A percentile compares a stretch with the other conserved stretches of the same genome.
Conservation (phyloP, 768 basidiomycete species). For the Termitomyces sp. region DNA sequence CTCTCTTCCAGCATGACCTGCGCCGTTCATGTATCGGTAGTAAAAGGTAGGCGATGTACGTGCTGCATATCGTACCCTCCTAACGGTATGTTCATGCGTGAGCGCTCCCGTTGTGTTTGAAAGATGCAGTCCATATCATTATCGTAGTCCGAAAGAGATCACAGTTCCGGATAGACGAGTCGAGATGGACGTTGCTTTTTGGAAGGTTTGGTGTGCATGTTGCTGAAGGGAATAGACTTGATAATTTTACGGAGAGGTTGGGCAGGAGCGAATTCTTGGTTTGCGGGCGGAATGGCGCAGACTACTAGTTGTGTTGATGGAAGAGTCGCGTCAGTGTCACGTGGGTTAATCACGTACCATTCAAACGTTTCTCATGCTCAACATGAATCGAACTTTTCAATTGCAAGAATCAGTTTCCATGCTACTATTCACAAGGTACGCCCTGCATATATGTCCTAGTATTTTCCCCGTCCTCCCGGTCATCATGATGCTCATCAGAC, state of each 20-base stretch:
- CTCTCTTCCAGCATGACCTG: slow-evolving; percentile 1
- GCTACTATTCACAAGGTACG: too few relatives aligned
- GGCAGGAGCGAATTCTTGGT: slow-evolving; percentile 45
- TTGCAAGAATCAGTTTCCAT: too few relatives aligned
- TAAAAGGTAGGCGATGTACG: slow-evolving; percentile 6
- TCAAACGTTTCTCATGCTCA: too few relatives aligned
- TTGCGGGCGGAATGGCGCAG: slow-evolving; percentile 52
- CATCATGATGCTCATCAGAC: too few relatives aligned
- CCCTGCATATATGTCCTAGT: too few relatives aligned
- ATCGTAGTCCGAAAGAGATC: slow-evolving; percentile 42
- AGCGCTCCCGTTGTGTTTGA: slow-evolving; percentile 30
- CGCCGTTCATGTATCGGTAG: slow-evolving; percentile 4
- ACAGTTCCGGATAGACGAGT: slow-evolving; percentile 40
- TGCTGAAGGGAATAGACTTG: slow-evolving; percentile 49
- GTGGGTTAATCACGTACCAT: too few relatives aligned
- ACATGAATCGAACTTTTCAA: too few relatives aligned
- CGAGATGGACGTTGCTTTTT: slow-evolving; percentile 21
- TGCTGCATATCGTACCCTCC: slow-evolving; percentile 15
- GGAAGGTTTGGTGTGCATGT: slow-evolving; percentile 19
- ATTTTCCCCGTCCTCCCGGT: too few relatives aligned
- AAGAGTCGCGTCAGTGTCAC: too few relatives aligned
- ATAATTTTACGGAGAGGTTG: slow-evolving; percentile 66
- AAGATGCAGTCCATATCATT: slow-evolving; percentile 53
- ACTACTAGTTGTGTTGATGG: too few relatives aligned
- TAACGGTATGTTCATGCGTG: slow-evolving; percentile 13